Conservation (phyloP, 106 monocot genomes). For the Allium sativum region DNA sequence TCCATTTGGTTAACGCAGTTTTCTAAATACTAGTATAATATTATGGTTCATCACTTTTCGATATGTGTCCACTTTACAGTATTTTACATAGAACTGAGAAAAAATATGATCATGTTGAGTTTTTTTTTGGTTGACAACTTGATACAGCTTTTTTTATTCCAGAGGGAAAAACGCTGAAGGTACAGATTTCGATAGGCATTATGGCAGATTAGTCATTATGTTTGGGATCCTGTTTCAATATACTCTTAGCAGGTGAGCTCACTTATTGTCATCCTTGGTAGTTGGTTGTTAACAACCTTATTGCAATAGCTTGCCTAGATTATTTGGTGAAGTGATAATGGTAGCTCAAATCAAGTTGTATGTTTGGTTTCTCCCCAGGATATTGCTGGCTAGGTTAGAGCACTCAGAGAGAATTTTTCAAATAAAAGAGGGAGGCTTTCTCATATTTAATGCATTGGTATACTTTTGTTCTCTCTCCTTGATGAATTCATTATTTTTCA, state of each 20-base stretch:
- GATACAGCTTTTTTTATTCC: background rate
- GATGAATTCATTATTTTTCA: background rate
- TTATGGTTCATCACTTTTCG: background rate
- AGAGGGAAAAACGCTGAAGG: constrained; percentile 99
- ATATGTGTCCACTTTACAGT: background rate
- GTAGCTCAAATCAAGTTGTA: background rate
- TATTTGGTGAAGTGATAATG: no score
- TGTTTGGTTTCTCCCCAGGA: constrained; percentile 32
- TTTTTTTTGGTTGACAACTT: background rate
- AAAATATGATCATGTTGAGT: background rate
- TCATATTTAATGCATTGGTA: constrained; percentile 99
- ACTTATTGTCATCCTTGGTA: background rate
- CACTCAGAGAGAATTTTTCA: constrained; percentile 90
- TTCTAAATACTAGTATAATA: background rate
- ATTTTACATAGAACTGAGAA: background rate
- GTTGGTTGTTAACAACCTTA: background rate
- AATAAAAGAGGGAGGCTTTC: constrained; percentile 98
- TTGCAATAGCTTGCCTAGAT: background rate
- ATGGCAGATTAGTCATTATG: constrained; percentile 99
- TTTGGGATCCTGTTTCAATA: constrained; percentile 97
- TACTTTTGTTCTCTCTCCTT: constrained; percentile 2
- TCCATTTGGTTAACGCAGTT: no score
- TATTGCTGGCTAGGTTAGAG: constrained; percentile 82
- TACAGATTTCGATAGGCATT: constrained; percentile 98
- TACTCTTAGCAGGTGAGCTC: constrained; percentile 82